Evolutionary conservation across 495 filamentous ascomycete species (phyloP).

Genomic region (Amniculicola lignicola): DNA sequence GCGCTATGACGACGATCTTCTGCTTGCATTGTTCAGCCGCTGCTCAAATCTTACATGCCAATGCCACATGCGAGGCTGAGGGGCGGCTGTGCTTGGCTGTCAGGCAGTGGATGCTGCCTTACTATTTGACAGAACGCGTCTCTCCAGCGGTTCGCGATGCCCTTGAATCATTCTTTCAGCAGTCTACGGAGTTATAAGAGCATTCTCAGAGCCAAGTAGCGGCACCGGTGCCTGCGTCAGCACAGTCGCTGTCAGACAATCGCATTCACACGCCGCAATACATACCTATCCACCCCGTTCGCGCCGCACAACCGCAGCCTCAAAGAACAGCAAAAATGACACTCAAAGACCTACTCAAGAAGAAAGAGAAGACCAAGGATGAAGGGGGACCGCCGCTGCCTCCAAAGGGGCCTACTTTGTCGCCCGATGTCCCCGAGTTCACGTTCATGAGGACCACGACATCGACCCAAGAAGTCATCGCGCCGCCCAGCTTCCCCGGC

Average conservation of each 20-base stretch:
- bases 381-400: slow-evolving; percentile 25
- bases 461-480: slow-evolving; percentile 69
- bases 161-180: slow-evolving; percentile 4
- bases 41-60: no score
- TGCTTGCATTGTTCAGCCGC: no score
- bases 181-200: slow-evolving; percentile 27
- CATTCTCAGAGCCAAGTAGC: slow-evolving; percentile 20
- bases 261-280: not conserved
- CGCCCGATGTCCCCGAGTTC: slow-evolving; percentile 61
- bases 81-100: slow-evolving; percentile 25
- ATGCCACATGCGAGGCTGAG: slow-evolving; percentile 35
- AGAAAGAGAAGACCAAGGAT: slow-evolving; percentile 58
- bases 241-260: not conserved
- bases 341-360: slow-evolving; percentile 69
- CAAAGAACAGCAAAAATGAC: slow-evolving; percentile 57
- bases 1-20: no score
- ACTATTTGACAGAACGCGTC: slow-evolving; percentile 19
- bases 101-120: slow-evolving; percentile 23
- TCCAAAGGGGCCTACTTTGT: slow-evolving; percentile 6
- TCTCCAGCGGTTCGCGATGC: slow-evolving; percentile 12
- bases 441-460: slow-evolving; percentile 84
- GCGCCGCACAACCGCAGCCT: not conserved
- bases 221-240: not conserved
- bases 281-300: not conserved
- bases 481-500: slow-evolving; percentile 56